These are phyloP conservation scores for Psidium friedrichsthalianum DNA, from an alignment of 345 rosid genomes.

Conservation along the genomic window DNA sequence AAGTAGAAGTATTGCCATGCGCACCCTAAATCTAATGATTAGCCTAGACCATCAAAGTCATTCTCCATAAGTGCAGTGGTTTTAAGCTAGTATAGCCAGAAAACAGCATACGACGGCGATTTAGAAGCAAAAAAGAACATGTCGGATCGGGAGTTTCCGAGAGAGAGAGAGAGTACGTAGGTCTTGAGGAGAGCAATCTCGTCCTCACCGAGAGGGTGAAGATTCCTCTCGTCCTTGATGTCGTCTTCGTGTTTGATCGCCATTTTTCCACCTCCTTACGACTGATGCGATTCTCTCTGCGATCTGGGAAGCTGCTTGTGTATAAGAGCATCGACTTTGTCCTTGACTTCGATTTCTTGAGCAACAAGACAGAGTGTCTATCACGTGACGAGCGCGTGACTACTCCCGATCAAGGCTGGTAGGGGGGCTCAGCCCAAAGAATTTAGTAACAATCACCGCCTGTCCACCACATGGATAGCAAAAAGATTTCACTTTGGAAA, in stretches of 20 bases:
- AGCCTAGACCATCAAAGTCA: background rate
- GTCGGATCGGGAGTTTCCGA: background rate
- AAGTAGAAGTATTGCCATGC: too few relatives aligned
- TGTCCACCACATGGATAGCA: too few relatives aligned
- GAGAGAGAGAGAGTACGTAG: slow-evolving; percentile 31
- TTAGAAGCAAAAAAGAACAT: background rate
- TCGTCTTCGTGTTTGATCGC: slow-evolving; percentile 34
- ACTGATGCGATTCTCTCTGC: background rate
- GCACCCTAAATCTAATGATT: background rate
- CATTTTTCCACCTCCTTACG: background rate
- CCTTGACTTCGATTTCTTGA: background rate
- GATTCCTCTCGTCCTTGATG: slow-evolving; percentile 78
- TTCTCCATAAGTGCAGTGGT: background rate
- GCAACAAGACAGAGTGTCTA: too few relatives aligned
- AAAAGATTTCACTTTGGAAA: background rate
- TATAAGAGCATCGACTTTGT: background rate
- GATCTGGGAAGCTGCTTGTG: background rate
- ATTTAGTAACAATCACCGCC: too few relatives aligned
- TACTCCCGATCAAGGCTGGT: too few relatives aligned
- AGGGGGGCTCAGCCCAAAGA: too few relatives aligned
- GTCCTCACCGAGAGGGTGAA: slow-evolving; percentile 80
- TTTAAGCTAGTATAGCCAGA: background rate
- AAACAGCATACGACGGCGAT: background rate
- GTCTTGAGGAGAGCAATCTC: slow-evolving; percentile 91
- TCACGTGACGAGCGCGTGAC: too few relatives aligned